Conservation (phyloP, 306 rosid genomes). For the Dalbergia cultrata region DNA sequence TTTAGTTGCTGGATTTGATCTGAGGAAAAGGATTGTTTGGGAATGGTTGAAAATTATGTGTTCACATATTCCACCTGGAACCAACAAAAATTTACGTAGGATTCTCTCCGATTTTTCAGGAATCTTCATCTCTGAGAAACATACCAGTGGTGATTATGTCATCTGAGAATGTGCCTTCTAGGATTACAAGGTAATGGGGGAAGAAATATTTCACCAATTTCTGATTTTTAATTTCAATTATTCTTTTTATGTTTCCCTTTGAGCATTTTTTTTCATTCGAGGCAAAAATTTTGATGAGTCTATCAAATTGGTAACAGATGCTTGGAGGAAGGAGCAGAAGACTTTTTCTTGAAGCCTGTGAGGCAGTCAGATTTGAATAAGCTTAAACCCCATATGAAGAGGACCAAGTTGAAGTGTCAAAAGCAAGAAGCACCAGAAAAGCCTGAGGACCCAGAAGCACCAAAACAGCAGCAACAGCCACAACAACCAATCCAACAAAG, state of each 20-base stretch:
- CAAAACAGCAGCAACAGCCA: constrained; percentile 12
- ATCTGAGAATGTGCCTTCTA: constrained; percentile 95
- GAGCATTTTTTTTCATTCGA: too few relatives aligned
- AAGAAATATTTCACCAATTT: neutral
- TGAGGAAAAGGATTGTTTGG: constrained; percentile 20
- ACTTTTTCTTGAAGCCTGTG: constrained; percentile 94
- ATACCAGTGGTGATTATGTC: constrained; percentile 98
- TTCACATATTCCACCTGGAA: constrained; percentile 42
- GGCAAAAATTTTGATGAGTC: constrained; percentile 38
- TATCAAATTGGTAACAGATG: constrained; percentile 61
- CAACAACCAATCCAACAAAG: constrained; percentile 10
- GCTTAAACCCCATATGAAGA: constrained; percentile 83
- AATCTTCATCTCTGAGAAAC: constrained; percentile 84
- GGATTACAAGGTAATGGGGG: constrained; percentile 73
- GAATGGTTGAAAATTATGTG: constrained; percentile 43
- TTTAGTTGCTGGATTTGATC: constrained; percentile 43
- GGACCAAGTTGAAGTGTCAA: constrained; percentile 65
- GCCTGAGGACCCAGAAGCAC: constrained; percentile 50
- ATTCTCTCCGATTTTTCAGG: constrained; percentile 71
- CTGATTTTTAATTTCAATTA: neutral
- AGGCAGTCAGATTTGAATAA: constrained; percentile 71
- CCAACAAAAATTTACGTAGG: constrained; percentile 42
- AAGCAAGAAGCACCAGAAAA: constrained; percentile 46
- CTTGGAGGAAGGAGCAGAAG: constrained; percentile 96
- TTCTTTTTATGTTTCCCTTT: neutral